Evolutionary conservation across 805 yeast species (phyloP), one percentile per base, ranked within the genome.

Genomic region (Saccharomycopsis amapae): DNA sequence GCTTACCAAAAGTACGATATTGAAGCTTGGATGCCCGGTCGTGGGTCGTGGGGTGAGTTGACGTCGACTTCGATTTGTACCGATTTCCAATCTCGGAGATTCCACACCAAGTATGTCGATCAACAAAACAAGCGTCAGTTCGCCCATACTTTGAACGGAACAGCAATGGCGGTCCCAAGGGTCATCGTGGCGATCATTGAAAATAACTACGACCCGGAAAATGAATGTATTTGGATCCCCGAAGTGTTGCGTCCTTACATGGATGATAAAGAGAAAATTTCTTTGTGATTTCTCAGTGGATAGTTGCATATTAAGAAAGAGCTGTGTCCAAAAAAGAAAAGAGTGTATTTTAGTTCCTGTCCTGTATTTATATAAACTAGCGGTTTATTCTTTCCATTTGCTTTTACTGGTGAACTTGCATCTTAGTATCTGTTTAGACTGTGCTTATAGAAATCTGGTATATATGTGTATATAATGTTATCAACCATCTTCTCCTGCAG

Each of bases 11-110:
- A 93, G 61, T 86, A 79, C 59, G 98, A 93, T 56, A 85, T 89
- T 47, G 98, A 93, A 63, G 96, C 89, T 0, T 86, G 95, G 88
- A 90, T 93, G 97, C 97, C 97, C 0, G 97, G 97, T 2, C 75
- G 96, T 56, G 89, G 86, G 1, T 61, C 66, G 1, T 90, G 95
- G 86, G 98, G 98, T 3, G 98, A 93, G 60, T 71, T 93, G 26
- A 79, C 95, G 1, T 85, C 96, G 24, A 73, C 94, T 1, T 88
- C 97, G 2, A 90, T 89, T 59, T 93, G 98, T 62, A 76, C 87
- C 3, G 97, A 89, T 54, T 93, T 76, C 61, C 98, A 93, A 65
- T 67, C 95, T 5, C 73, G 96, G 62, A 73, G 97, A 56, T 69
- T 93, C 55, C 79, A 81, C 33, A 82, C 94, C 4, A 75, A 74